A percentile compares a stretch with the other conserved stretches of the same genome.
These are phyloP conservation scores for Leccinum pachyderme DNA, from an alignment of 1,284 basidiomycete genomes.

Conservation along the genomic window DNA sequence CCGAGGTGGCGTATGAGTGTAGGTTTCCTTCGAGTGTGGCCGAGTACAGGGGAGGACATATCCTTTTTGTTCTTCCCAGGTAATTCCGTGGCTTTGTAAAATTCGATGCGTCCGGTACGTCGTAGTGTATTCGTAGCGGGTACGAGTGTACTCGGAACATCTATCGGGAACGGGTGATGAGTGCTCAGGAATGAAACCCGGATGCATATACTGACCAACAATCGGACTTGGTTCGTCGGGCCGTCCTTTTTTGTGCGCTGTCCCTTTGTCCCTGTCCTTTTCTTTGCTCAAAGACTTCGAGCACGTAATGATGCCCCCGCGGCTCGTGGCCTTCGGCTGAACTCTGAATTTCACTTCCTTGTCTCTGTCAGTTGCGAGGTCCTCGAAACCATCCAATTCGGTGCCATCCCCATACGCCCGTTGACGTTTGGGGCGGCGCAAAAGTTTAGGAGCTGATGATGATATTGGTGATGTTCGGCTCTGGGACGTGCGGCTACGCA, in stretches of 20 bases:
- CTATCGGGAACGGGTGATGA: conserved; percentile 15
- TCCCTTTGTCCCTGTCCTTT: conserved; percentile 45
- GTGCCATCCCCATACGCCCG: conserved; percentile 88
- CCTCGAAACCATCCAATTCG: conserved; percentile 89
- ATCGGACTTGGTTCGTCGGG: conserved; percentile 36
- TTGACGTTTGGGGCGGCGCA: conserved; percentile 71
- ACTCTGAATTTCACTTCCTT: conserved; percentile 72
- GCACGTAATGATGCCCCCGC: conserved; percentile 53
- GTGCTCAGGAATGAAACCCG: background rate
- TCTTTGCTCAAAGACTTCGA: conserved; percentile 40
- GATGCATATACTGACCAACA: conserved; percentile 39
- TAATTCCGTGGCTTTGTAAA: conserved; percentile 36
- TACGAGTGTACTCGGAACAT: conserved; percentile 26
- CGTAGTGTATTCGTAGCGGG: conserved; percentile 41
- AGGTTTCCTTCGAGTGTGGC: conserved; percentile 63
- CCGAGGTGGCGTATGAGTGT: conserved; percentile 87
- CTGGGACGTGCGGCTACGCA: conserved; percentile 35
- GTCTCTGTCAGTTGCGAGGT: conserved; percentile 83
- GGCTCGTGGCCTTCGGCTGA: conserved; percentile 64
- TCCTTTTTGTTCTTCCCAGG: conserved; percentile 58
- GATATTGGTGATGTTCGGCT: conserved; percentile 34
- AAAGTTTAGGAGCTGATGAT: conserved; percentile 57
- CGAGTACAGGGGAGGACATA: conserved; percentile 39
- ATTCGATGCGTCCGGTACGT: conserved; percentile 45
- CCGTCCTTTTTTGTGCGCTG: conserved; percentile 52